Evolutionary conservation across 1,284 basidiomycete genomes (phyloP).

Genomic region (Lignosus rhinocerotis): DNA sequence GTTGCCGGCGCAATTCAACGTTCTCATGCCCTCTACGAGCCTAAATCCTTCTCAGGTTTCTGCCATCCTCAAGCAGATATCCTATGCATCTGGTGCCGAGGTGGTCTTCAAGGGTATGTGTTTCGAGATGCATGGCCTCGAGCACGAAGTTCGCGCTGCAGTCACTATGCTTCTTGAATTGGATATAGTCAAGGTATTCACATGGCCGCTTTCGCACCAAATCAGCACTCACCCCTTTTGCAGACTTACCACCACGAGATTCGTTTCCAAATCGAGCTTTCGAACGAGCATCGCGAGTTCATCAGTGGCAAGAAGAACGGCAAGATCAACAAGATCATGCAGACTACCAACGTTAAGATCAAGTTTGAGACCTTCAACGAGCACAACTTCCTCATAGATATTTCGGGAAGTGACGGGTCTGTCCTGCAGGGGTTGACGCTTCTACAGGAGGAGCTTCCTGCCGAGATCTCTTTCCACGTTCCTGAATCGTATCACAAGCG

Average conservation of each 20-base stretch:
- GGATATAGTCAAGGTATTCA: constrained; percentile 83
- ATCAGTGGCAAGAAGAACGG: constrained; percentile 98
- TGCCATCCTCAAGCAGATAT: constrained; percentile 84
- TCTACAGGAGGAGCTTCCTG: constrained; percentile 94
- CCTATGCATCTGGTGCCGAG: constrained; percentile 87
- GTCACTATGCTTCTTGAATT: constrained; percentile 88
- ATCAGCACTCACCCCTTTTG: neutral
- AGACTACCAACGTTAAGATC: constrained; percentile 94
- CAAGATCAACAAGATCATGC: constrained; percentile 99
- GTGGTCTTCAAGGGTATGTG: constrained; percentile 97
- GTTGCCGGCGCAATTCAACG: constrained; percentile 90
- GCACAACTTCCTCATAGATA: constrained; percentile 98
- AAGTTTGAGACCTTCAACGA: constrained; percentile 99
- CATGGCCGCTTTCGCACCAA: neutral
- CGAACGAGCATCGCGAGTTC: constrained; percentile 98
- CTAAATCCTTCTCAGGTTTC: constrained; percentile 87
- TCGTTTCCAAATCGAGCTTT: constrained; percentile 97
- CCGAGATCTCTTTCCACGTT: constrained; percentile 99
- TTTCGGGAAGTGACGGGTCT: constrained; percentile 79
- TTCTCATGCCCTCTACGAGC: constrained; percentile 79
- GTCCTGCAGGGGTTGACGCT: constrained; percentile 88
- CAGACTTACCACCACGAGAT: constrained; percentile 96
- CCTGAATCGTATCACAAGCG: constrained; percentile 99
- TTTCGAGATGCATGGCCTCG: constrained; percentile 97
- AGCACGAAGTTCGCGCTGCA: constrained; percentile 87